These are phyloP conservation scores for Lomentospora prolificans DNA, from an alignment of 2,329 filamentous ascomycete genomes.

Conservation along the genomic window DNA sequence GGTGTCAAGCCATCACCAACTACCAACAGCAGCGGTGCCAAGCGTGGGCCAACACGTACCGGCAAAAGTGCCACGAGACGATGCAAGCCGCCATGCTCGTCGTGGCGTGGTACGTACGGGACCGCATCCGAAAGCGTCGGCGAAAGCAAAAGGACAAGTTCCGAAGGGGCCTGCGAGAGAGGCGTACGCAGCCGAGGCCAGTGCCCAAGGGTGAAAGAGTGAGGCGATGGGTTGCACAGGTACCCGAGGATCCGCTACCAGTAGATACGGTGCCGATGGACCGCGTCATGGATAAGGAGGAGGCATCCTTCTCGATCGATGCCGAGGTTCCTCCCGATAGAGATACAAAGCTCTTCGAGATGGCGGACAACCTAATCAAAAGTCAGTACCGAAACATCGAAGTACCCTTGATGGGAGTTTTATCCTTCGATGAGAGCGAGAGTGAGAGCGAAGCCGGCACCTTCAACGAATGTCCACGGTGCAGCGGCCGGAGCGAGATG, in stretches of 20 bases:
- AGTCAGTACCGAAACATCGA: conserved; percentile 35
- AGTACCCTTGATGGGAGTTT: conserved; percentile 33
- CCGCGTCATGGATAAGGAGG: conserved; percentile 24
- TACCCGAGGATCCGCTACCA: conserved; percentile 24
- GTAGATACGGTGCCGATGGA: conserved; percentile 19
- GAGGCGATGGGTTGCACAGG: conserved; percentile 31
- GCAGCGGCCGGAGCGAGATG: conserved; percentile 9
- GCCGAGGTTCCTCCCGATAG: conserved; percentile 27
- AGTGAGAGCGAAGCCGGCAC: conserved; percentile 27
- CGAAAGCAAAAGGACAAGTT: conserved; percentile 31
- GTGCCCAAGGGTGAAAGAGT: conserved; percentile 30
- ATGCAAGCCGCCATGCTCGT: conserved; percentile 39
- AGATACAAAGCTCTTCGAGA: conserved; percentile 31
- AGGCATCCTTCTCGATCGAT: conserved; percentile 31
- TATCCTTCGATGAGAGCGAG: conserved; percentile 34
- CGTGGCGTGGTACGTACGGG: conserved; percentile 39
- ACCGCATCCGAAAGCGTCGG: conserved; percentile 33
- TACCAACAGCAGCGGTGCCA: conserved; percentile 38
- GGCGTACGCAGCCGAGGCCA: conserved; percentile 23
- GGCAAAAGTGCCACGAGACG: conserved; percentile 37
- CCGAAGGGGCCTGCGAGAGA: conserved; percentile 26
- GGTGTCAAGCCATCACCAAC: conserved; percentile 34
- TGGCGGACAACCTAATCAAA: conserved; percentile 37
- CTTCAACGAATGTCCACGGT: conserved; percentile 1
- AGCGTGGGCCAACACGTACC: conserved; percentile 35